phyloP scores from a whole-genome alignment of 768 basidiomycete species.

The Termitomyces sp. region DNA sequence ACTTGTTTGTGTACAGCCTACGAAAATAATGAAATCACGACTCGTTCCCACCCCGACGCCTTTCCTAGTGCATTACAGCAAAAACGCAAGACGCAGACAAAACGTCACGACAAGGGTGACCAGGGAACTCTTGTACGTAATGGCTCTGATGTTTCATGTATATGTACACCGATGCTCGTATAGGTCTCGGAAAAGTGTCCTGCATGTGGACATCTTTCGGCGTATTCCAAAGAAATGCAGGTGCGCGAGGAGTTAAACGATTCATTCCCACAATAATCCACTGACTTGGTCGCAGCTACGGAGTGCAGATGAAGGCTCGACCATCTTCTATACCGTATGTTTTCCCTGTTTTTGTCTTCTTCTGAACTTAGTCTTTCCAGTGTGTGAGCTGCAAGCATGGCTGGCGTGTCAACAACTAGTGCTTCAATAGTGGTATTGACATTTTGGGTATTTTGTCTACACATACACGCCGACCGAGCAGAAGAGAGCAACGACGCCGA shows the following conservation, averaged over 20 bases:
- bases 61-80: slow-evolving; percentile 88
- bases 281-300: slow-evolving; percentile 46
- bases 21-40: slow-evolving; percentile 85
- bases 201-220: slow-evolving; percentile 75
- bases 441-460: slow-evolving; percentile 26
- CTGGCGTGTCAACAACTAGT: slow-evolving; percentile 76
- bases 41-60: slow-evolving; percentile 88
- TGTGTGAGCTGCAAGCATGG: slow-evolving; percentile 73
- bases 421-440: slow-evolving; percentile 1
- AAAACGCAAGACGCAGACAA: slow-evolving; percentile 86
- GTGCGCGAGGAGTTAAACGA: slow-evolving; percentile 28
- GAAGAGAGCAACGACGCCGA: slow-evolving; percentile 87
- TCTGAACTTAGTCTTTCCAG: slow-evolving; percentile 31
- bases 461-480: slow-evolving; percentile 83
- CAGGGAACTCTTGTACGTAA: slow-evolving; percentile 46
- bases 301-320: slow-evolving; percentile 92
- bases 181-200: slow-evolving; percentile 91
- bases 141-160: neutral
- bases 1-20: slow-evolving; percentile 45
- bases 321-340: slow-evolving; percentile 89
- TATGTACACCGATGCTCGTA: neutral
- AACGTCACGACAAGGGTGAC: slow-evolving; percentile 65
- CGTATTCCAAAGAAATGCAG: slow-evolving; percentile 88
- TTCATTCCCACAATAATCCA: neutral
- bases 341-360: neutral